Base-by-base conservation (phyloP, 163 green algal species). In the Chlamydomonas reinhardtii region DNA sequence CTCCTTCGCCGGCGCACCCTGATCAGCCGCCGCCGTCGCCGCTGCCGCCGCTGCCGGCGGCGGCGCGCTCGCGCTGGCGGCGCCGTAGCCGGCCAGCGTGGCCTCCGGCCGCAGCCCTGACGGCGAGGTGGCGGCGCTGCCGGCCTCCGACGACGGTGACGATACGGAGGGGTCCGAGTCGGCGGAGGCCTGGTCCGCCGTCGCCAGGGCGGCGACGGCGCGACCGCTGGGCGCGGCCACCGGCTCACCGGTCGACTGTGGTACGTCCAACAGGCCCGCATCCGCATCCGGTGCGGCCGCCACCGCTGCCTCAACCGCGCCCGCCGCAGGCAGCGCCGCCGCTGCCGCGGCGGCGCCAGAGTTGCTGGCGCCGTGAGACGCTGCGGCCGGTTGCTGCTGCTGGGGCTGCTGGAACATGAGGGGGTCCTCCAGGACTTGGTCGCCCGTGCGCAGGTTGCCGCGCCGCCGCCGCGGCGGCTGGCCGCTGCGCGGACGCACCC, bases 381-480 rank as follows among this genome's bases (percentile, higher is more conserved):
- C 48, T 19, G 64, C 22, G 31, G 35, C 16, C 62, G 16, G 2
- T 29, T 70, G 25, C 32, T 32, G 4, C 43, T 22, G 9, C 32
- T 48, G n/a, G 48, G 66, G 31, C 78, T 16, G 31, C 78, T 16
- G 52, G 32, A 68, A 32, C 32, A 86, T 29, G 35, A 86, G 70
- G 27, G 80, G 80, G 35, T 86, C 80, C 35, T 64, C 34, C 15
- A 86, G 56, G 34, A 66, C 25, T 37, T 86, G 80, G 25, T 52
- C 11, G 8, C 82, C 82, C 0, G 82, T 87, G 20, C 82, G 82
- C 72, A 87, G 61, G 82, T 87, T 87, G 16, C 82, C 82, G n/a
- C 82, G 82, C 72, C 81, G 81, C 35, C 82, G 82, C 2, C 25
- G 24, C 15, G 56, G 72, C 48, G 48, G 48, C 48, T 56, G 48